Conservation (phyloP, 768 basidiomycete genomes). For the Dioszegia aurantiaca region DNA sequence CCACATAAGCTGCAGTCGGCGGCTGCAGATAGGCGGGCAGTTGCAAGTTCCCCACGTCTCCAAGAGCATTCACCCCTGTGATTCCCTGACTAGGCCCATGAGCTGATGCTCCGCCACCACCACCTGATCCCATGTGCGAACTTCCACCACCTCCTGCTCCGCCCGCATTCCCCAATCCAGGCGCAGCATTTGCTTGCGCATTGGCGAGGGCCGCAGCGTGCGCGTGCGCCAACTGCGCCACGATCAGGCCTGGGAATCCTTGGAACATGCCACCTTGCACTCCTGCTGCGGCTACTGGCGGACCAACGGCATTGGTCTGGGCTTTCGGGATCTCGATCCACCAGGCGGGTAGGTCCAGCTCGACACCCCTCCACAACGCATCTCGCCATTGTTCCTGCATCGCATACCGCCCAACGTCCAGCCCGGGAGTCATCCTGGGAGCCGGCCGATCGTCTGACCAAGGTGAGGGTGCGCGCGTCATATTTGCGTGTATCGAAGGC, state of each 20-base stretch:
- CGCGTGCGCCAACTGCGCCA: no score
- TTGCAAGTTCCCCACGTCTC: no score
- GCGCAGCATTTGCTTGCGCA: no score
- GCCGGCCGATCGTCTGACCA: neutral
- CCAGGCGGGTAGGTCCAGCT: constrained; percentile 27
- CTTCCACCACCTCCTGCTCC: no score
- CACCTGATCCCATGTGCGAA: no score
- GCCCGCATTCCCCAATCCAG: no score
- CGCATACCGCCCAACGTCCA: neutral
- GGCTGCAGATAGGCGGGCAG: no score
- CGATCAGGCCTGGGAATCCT: neutral
- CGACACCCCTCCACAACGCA: constrained; percentile 24
- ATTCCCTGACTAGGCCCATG: no score
- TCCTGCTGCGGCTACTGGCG: neutral
- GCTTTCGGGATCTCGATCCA: constrained; percentile 25
- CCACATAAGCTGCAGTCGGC: no score
- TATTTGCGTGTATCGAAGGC: constrained; percentile 13
- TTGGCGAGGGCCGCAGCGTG: no score
- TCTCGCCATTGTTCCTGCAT: constrained; percentile 30
- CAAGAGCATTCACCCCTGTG: no score
- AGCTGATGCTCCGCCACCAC: no score
- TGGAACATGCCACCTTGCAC: neutral
- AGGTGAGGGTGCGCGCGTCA: neutral
- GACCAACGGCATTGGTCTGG: neutral
- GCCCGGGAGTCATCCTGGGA: neutral